A percentile compares a stretch with the other conserved stretches of the same genome.
Evolutionary conservation across 176 grass and related monocot species (phyloP).

Genomic region (Zizania latifolia): DNA sequence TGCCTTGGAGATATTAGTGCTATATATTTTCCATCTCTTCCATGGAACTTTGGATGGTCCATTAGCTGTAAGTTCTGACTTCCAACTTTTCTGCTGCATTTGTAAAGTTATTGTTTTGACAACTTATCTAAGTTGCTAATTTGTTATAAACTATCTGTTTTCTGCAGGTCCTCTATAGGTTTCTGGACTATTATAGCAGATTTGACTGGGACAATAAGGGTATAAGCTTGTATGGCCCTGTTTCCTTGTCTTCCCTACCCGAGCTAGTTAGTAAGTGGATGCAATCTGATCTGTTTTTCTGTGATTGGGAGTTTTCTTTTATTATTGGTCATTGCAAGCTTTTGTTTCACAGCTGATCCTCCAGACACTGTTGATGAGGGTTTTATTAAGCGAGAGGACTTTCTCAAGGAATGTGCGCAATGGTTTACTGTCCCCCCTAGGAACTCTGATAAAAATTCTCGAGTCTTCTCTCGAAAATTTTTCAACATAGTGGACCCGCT

Average conservation of each 20-base stretch:
- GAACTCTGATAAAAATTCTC: conserved; percentile 34
- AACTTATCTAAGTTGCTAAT: neutral
- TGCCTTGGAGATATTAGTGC: conserved; percentile 78
- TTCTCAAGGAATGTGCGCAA: conserved; percentile 50
- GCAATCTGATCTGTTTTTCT: conserved; percentile 5
- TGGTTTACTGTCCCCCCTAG: conserved; percentile 41
- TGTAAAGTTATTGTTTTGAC: neutral
- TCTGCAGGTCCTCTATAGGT: conserved; percentile 83
- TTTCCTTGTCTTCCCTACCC: conserved; percentile 67
- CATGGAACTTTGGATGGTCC: conserved; percentile 59
- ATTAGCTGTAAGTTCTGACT: conserved; percentile 52
- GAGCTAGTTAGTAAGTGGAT: conserved; percentile 72
- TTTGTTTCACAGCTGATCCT: conserved; percentile 48
- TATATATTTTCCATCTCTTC: conserved; percentile 84
- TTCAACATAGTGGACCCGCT: conserved; percentile 91
- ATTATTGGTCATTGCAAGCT: conserved; percentile 12
- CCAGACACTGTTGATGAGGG: conserved; percentile 36
- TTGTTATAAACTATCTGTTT: conserved; percentile 11
- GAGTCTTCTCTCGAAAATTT: conserved; percentile 56
- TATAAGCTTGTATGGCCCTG: conserved; percentile 65
- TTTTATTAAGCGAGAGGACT: conserved; percentile 47
- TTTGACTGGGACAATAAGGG: conserved; percentile 90
- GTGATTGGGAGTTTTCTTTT: conserved; percentile 7
- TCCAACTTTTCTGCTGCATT: neutral
- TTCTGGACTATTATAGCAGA: conserved; percentile 90